Percentiles rank a stretch among this genome's conserved stretches.
phyloP scores from a whole-genome alignment of 2,329 filamentous ascomycete species.

The Talaromyces islandicus region DNA sequence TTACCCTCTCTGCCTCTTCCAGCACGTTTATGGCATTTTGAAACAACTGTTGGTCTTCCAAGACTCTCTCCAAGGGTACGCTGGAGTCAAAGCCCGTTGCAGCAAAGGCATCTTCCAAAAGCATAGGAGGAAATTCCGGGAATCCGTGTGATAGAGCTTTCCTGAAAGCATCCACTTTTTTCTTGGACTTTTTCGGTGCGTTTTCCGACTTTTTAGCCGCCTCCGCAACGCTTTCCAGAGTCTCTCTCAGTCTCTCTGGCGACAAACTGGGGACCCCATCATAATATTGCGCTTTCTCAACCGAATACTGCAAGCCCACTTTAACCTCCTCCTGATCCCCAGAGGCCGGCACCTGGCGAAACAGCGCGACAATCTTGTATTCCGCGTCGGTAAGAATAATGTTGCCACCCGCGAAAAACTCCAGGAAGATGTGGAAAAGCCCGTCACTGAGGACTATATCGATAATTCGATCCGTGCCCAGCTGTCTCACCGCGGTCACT shows the following conservation, averaged over 20 bases:
- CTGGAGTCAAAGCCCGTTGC: constrained; percentile 63
- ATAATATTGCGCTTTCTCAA: constrained; percentile 81
- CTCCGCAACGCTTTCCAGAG: constrained; percentile 59
- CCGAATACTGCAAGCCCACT: constrained; percentile 69
- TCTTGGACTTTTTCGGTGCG: constrained; percentile 62
- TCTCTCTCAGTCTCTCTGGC: constrained; percentile 62
- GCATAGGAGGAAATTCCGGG: constrained; percentile 77
- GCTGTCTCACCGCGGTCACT: constrained; percentile 72
- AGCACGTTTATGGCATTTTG: constrained; percentile 64
- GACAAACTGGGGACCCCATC: constrained; percentile 69
- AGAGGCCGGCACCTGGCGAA: constrained; percentile 73
- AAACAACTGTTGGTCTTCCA: constrained; percentile 60
- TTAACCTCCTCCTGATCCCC: constrained; percentile 79
- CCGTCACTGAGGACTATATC: constrained; percentile 92
- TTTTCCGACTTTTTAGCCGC: constrained; percentile 22
- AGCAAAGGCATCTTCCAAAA: constrained; percentile 80
- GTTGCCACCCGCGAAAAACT: constrained; percentile 96
- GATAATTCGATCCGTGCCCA: constrained; percentile 89
- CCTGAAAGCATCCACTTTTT: constrained; percentile 67
- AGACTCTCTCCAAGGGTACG: constrained; percentile 60
- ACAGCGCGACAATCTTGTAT: constrained; percentile 71
- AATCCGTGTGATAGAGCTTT: constrained; percentile 79
- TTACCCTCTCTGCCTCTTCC: constrained; percentile 62
- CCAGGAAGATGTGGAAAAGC: constrained; percentile 76
- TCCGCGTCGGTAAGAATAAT: constrained; percentile 85